phyloP scores from a whole-genome alignment of 1,284 basidiomycete genomes.

The Heterobasidion occidentale region DNA sequence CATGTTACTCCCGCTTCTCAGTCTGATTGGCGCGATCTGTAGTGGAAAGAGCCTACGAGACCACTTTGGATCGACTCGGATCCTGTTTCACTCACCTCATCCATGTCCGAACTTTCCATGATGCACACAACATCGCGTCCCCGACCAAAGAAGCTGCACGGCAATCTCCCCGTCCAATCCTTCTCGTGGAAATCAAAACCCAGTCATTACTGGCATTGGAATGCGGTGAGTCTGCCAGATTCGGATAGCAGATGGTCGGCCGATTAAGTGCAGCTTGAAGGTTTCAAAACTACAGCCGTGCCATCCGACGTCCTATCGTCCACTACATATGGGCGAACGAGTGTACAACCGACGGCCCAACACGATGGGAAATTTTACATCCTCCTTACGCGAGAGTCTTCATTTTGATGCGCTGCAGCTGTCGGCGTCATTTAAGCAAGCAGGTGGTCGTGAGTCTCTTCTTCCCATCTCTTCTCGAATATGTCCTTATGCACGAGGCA shows the following conservation, averaged over 20 bases:
- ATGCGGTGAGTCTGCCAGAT: background rate
- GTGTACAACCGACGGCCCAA: background rate
- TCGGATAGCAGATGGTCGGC: background rate
- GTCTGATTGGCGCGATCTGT: background rate
- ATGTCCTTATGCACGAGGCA: background rate
- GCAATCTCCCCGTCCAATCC: background rate
- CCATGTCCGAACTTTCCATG: background rate
- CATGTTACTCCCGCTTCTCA: background rate
- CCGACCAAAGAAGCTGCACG: background rate
- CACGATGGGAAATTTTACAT: background rate
- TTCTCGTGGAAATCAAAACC: background rate
- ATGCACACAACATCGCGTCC: background rate
- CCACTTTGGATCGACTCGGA: background rate
- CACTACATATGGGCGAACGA: background rate
- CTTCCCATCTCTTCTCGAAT: background rate
- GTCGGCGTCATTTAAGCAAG: background rate
- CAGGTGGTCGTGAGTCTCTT: constrained; percentile 3
- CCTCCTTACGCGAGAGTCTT: background rate
- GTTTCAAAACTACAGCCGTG: background rate
- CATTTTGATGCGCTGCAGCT: background rate
- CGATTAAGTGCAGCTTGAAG: background rate
- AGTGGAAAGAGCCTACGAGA: background rate
- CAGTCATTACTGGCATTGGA: background rate
- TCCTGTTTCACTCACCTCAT: background rate
- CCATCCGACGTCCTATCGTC: background rate